Conservation (phyloP, 495 filamentous ascomycete species). For the Hyaloscypha finlandica region DNA sequence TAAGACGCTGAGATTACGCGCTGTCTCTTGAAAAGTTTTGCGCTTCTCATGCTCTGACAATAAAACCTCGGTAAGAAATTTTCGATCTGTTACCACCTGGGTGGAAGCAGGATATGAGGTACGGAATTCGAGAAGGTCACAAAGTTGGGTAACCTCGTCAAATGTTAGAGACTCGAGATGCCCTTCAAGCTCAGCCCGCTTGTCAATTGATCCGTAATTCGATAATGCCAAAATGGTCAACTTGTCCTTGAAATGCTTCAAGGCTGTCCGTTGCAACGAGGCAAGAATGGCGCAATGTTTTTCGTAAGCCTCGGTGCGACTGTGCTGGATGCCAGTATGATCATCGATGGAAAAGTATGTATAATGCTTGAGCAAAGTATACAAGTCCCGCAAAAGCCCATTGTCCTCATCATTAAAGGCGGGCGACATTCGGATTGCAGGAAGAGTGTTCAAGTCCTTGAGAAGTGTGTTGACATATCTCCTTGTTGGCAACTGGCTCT, state of each 20-base stretch:
- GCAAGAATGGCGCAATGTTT: slow-evolving; percentile 74
- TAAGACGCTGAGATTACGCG: slow-evolving; percentile 67
- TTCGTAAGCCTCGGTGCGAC: slow-evolving; percentile 72
- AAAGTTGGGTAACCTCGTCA: slow-evolving; percentile 69
- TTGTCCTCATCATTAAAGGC: slow-evolving; percentile 74
- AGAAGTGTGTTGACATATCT: slow-evolving; percentile 91
- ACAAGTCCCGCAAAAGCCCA: slow-evolving; percentile 79
- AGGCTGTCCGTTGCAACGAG: slow-evolving; percentile 74
- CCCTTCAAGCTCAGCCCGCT: slow-evolving; percentile 73
- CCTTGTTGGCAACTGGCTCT: slow-evolving; percentile 91
- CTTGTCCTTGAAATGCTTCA: slow-evolving; percentile 88
- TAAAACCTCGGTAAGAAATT: slow-evolving; percentile 74
- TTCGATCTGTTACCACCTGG: slow-evolving; percentile 60
- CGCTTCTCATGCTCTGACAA: slow-evolving; percentile 76
- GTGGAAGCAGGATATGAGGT: slow-evolving; percentile 75
- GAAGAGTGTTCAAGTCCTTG: slow-evolving; percentile 86
- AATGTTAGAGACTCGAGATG: slow-evolving; percentile 74
- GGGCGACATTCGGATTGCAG: slow-evolving; percentile 78
- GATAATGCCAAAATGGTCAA: slow-evolving; percentile 87
- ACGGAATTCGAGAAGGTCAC: slow-evolving; percentile 71
- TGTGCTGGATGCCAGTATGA: slow-evolving; percentile 77
- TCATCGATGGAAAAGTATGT: slow-evolving; percentile 89
- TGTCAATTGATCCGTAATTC: slow-evolving; percentile 86
- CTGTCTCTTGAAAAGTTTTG: slow-evolving; percentile 79
- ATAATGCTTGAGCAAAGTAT: slow-evolving; percentile 78